These are phyloP conservation scores for Coniochaeta sp. DNA, from an alignment of 2,329 filamentous ascomycete species.

Conservation along the genomic window DNA sequence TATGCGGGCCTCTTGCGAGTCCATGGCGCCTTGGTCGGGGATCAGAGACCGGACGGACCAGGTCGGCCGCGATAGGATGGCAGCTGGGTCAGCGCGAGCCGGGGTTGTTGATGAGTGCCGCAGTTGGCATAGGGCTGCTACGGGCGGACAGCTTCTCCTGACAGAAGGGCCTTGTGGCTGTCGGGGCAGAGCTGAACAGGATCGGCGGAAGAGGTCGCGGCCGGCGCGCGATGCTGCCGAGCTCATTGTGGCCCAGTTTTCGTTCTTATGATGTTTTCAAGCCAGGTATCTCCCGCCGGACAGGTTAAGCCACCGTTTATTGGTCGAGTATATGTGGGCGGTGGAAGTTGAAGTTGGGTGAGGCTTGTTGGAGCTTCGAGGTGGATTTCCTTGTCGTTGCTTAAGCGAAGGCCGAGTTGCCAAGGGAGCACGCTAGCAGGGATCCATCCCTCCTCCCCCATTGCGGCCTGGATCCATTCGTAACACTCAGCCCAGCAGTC, in stretches of 20 bases:
- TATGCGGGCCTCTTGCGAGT: constrained; percentile 33
- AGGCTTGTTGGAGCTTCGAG: too few relatives aligned
- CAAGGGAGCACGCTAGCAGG: too few relatives aligned
- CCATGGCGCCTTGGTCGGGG: constrained; percentile 1
- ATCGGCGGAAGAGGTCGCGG: background rate
- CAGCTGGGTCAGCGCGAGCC: background rate
- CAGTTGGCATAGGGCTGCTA: background rate
- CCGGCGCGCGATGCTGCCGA: background rate
- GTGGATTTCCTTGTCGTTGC: too few relatives aligned
- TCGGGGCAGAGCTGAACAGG: background rate
- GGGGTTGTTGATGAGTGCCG: background rate
- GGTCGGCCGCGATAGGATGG: constrained; percentile 58
- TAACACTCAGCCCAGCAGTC: too few relatives aligned
- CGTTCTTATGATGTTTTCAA: background rate
- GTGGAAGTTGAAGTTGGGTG: too few relatives aligned
- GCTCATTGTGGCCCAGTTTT: background rate
- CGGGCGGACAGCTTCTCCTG: too few relatives aligned
- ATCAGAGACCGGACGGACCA: constrained; percentile 81
- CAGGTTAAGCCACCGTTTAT: too few relatives aligned
- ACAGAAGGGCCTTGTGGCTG: background rate
- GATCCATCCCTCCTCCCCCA: too few relatives aligned
- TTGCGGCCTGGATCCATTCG: too few relatives aligned
- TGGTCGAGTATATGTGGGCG: too few relatives aligned
- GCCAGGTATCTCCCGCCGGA: too few relatives aligned
- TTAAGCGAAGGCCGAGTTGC: too few relatives aligned